These are phyloP conservation scores for Exophiala phaeomuriformis DNA, from an alignment of 2,329 filamentous ascomycete species.

Conservation along the genomic window DNA sequence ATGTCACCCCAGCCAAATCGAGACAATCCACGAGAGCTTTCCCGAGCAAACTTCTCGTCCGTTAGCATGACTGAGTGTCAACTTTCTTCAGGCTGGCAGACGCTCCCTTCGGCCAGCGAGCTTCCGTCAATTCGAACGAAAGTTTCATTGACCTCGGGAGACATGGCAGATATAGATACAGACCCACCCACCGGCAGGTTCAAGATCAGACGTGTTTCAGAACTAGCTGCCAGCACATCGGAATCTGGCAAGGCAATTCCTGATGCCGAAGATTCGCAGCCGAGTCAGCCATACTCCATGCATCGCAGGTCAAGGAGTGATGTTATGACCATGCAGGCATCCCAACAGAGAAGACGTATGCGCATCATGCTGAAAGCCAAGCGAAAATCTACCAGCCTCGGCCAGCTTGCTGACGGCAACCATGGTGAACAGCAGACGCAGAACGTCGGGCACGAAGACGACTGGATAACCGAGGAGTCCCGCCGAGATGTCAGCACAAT, in stretches of 20 bases:
- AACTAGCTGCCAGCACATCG: constrained; percentile 8
- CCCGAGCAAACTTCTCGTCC: constrained; percentile 1
- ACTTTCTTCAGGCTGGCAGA: constrained; percentile 24
- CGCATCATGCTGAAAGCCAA: constrained; percentile 20
- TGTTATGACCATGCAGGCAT: constrained; percentile 13
- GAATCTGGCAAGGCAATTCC: background rate
- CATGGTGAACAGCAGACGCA: background rate
- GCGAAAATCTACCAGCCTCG: constrained; percentile 12
- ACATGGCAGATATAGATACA: constrained; percentile 24
- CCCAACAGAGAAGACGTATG: constrained; percentile 14
- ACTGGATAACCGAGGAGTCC: constrained; percentile 19
- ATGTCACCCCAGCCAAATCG: constrained; percentile 2
- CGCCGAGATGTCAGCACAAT: constrained; percentile 2
- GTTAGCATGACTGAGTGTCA: background rate
- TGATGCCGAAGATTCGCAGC: background rate
- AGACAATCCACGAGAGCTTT: background rate
- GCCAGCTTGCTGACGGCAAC: background rate
- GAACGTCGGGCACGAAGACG: constrained; percentile 3
- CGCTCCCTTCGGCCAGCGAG: constrained; percentile 20
- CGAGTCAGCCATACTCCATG: background rate
- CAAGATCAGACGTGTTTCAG: constrained; percentile 15
- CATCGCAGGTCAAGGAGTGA: constrained; percentile 22
- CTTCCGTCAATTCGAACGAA: constrained; percentile 1
- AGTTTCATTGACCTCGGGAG: constrained; percentile 21
- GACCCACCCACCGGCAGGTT: constrained; percentile 14